Percentiles rank a stretch among this genome's conserved stretches.
These are phyloP conservation scores for Microbotryum silenes-acaulis DNA, from an alignment of 1,284 basidiomycete genomes.

Conservation along the genomic window DNA sequence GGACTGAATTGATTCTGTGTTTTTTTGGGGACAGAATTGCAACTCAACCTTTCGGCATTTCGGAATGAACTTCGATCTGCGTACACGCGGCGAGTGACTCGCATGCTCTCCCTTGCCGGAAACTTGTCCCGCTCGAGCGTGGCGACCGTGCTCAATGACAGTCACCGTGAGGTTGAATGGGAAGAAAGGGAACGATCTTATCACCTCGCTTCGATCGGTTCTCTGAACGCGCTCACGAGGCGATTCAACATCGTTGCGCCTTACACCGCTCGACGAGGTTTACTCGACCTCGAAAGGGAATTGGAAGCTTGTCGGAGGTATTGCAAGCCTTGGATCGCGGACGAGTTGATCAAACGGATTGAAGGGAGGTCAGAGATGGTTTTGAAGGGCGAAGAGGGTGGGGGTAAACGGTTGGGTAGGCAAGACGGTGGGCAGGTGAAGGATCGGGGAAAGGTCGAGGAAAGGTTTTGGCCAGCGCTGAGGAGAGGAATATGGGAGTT, in stretches of 20 bases:
- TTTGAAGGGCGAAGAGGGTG: background rate
- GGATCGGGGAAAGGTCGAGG: slow-evolving; percentile 26
- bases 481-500: slow-evolving; percentile 25
- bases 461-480: slow-evolving; percentile 32
- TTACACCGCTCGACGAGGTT: slow-evolving; percentile 58
- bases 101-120: slow-evolving; percentile 51
- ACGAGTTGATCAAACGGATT: slow-evolving; percentile 51
- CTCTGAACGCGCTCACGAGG: slow-evolving; percentile 64
- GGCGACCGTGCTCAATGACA: no score
- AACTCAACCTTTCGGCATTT: slow-evolving; percentile 55
- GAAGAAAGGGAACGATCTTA: slow-evolving; percentile 59
- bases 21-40: slow-evolving; percentile 46
- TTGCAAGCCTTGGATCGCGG: slow-evolving; percentile 40
- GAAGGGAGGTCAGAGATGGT: slow-evolving; percentile 3
- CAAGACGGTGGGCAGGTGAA: slow-evolving; percentile 5
- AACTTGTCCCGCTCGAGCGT: slow-evolving; percentile 39
- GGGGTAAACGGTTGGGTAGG: slow-evolving; percentile 7
- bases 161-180: slow-evolving; percentile 64
- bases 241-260: slow-evolving; percentile 74
- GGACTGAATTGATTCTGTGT: slow-evolving; percentile 7
- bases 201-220: slow-evolving; percentile 59
- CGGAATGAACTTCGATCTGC: slow-evolving; percentile 52
- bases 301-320: slow-evolving; percentile 53
- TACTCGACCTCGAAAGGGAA: slow-evolving; percentile 54
- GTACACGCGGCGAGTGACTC: slow-evolving; percentile 60